Base-by-base conservation (phyloP, 371 early-diverging fungal genomes). In the Zopfochytrium polystomum region DNA sequence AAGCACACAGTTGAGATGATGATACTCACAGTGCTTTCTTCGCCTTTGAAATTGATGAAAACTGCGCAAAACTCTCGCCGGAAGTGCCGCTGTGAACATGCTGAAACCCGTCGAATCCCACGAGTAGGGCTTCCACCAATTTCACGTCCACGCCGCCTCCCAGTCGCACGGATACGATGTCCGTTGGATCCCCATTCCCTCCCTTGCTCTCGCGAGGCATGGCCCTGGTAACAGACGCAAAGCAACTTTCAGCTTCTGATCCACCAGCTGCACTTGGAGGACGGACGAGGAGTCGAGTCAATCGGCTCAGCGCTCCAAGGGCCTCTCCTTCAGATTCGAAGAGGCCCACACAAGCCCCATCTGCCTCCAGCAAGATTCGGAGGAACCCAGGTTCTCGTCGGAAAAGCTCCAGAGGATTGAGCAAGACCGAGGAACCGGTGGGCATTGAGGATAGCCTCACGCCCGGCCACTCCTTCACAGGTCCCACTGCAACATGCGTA, bases 11-110 rank as follows among this genome's bases (percentile, higher is more conserved):
- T n/a, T 46, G n/a, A 55, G 9, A 42, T 4, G 13, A 20, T 34
- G 7, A 11, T 18, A 38, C 58, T 58, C 43, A 58, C 58, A 58
- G 23, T 6, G 58, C 58, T 26, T 49, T 58, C 50, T 49, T 58
- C 29, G 58, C 50, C 13, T 34, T 3, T 6, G 58, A 29, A 6
- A 58, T 33, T 3, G 27, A 15, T 27, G 29, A 13, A n/a, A 58
- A 58, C 6, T n/a, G 5, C 32, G 43, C 58, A 46, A 22, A 6
- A 6, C 11, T 9, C 7, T 13, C 27, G 9, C 34, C 34, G 3
- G 20, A 33, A 46, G 2, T 27, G 42, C 6, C 22, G 3, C 15
- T 45, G 27, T 11, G 7, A 18, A 43, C 15, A 7, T 26, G 5
- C 7, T 27, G 9, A 52, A 44, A 51, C 3, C 60, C 58, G 9